A percentile compares a stretch with the other conserved stretches of the same genome.
Evolutionary conservation across 2,329 filamentous ascomycete species (phyloP).

Genomic region (Nemania sp.): DNA sequence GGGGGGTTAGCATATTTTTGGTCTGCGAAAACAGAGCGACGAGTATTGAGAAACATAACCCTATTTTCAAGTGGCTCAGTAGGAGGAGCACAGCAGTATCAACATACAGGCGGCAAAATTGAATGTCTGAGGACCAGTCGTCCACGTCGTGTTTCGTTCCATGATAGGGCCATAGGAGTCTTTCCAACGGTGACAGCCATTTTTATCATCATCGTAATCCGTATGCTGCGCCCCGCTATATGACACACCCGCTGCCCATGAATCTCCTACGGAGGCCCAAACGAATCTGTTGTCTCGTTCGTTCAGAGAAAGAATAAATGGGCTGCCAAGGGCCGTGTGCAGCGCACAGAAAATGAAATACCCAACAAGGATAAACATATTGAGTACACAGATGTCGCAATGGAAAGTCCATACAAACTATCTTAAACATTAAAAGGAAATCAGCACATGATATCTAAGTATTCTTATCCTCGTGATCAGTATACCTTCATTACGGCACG

Average conservation of each 20-base stretch:
- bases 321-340: slow-evolving; percentile 11
- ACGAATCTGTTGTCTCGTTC: slow-evolving; percentile 19
- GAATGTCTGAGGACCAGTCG: slow-evolving; percentile 9
- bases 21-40: not conserved
- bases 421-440: not conserved
- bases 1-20: slow-evolving; percentile 4
- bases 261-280: slow-evolving; percentile 20
- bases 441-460: not conserved
- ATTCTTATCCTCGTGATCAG: not conserved
- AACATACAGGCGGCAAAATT: slow-evolving; percentile 19
- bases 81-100: not conserved
- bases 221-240: slow-evolving; percentile 12
- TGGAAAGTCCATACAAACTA: not conserved
- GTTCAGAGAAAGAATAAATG: not conserved
- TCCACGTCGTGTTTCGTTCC: slow-evolving; percentile 21
- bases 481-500: no score
- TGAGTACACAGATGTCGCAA: not conserved
- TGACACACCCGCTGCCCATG: slow-evolving; percentile 18
- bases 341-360: not conserved
- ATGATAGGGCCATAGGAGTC: slow-evolving; percentile 21
- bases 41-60: not conserved
- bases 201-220: slow-evolving; percentile 20
- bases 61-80: no score
- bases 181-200: slow-evolving; percentile 20
- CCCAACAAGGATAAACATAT: not conserved